Evolutionary conservation across 2,329 filamentous ascomycete genomes (phyloP).

Genomic region (Hypoxylon sp.): DNA sequence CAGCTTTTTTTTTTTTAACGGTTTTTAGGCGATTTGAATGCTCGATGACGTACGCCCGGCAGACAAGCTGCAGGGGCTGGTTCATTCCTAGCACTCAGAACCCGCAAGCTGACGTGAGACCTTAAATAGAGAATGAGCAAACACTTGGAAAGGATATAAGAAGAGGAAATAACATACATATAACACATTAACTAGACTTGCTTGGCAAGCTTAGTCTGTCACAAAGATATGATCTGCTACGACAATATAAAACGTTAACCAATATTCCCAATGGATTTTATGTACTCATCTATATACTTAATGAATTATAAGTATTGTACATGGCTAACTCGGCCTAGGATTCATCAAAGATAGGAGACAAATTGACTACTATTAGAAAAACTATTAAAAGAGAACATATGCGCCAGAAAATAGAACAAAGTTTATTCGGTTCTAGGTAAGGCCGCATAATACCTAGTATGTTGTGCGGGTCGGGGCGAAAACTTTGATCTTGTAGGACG

Average conservation of each 20-base stretch:
- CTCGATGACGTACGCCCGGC: slow-evolving; percentile 35
- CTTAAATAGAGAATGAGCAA: slow-evolving; percentile 10
- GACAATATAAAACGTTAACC: slow-evolving; percentile 1
- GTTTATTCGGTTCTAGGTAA: slow-evolving; percentile 8
- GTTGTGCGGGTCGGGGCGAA: slow-evolving; percentile 34
- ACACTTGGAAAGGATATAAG: slow-evolving; percentile 6
- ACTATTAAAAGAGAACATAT: neutral
- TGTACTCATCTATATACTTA: neutral
- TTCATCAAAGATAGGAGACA: no score
- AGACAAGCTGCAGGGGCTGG: slow-evolving; percentile 37
- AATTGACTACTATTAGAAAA: no score
- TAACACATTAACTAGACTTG: slow-evolving; percentile 5
- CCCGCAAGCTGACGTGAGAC: slow-evolving; percentile 38
- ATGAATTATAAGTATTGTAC: neutral
- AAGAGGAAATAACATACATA: neutral
- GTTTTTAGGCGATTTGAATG: slow-evolving; percentile 1
- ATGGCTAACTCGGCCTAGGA: neutral
- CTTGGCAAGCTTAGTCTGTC: neutral
- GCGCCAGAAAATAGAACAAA: neutral
- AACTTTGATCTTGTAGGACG: slow-evolving; percentile 19
- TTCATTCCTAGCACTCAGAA: slow-evolving; percentile 15
- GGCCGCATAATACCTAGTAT: slow-evolving; percentile 2
- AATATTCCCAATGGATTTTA: neutral
- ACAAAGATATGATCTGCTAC: slow-evolving; percentile 4
- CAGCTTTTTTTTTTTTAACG: slow-evolving; percentile 13